Evolutionary conservation across 2,329 filamentous ascomycete species (phyloP).

Genomic region (Trichoderma semiorbis): DNA sequence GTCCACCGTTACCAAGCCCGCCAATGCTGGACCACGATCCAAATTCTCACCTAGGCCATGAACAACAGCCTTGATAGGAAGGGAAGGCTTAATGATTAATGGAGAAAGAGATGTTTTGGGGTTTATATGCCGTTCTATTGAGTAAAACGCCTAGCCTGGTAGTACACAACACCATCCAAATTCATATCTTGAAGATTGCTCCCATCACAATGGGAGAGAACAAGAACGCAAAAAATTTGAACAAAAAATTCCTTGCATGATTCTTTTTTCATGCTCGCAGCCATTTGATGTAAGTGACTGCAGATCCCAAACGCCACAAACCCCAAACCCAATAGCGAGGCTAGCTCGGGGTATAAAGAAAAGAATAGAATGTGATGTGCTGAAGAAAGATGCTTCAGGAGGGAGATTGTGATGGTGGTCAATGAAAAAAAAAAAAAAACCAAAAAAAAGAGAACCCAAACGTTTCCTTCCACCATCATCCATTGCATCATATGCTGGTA

Average conservation of each 20-base stretch:
- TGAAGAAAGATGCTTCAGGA: background rate
- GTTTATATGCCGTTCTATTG: slow-evolving; percentile 22
- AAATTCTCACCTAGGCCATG: background rate
- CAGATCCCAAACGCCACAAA: background rate
- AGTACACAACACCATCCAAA: slow-evolving; percentile 28
- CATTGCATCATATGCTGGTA: background rate
- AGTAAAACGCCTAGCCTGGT: slow-evolving; percentile 30
- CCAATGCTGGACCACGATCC: background rate
- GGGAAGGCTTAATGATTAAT: background rate
- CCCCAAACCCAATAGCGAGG: background rate
- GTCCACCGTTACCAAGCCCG: background rate
- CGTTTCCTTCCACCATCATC: background rate
- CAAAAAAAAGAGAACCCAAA: background rate
- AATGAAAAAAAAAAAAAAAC: background rate
- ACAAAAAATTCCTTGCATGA: background rate
- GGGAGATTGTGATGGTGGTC: background rate
- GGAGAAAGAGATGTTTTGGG: background rate
- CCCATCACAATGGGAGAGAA: background rate
- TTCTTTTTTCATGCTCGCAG: slow-evolving; percentile 4
- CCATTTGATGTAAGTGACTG: background rate
- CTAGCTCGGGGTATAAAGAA: background rate
- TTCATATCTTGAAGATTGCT: background rate
- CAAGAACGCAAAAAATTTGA: background rate
- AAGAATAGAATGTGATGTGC: background rate
- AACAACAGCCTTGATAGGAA: background rate